Conservation (phyloP, 345 rosid genomes). For the Bruguiera parviflora region DNA sequence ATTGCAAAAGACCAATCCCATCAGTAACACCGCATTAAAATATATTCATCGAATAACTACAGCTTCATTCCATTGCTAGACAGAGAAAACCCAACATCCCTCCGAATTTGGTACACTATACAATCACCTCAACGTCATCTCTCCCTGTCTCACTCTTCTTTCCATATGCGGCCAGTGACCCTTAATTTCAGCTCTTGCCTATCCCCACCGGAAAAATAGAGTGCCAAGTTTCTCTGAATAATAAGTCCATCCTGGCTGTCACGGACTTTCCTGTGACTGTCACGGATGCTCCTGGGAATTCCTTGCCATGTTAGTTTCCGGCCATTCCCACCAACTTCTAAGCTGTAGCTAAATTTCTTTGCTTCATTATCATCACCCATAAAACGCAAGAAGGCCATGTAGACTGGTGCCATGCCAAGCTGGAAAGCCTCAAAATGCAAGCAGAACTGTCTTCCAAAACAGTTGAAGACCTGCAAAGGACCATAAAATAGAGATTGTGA, state of each 20-base stretch:
- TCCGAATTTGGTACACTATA: constrained; percentile 17
- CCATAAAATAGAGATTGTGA: background rate
- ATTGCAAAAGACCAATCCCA: background rate
- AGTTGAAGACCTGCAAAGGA: constrained; percentile 65
- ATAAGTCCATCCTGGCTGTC: constrained; percentile 86
- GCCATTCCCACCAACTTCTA: constrained; percentile 78
- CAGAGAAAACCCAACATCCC: constrained; percentile 5
- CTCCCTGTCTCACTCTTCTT: constrained; percentile 49
- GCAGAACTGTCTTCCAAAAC: constrained; percentile 90
- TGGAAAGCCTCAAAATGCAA: constrained; percentile 94
- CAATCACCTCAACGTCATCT: constrained; percentile 10
- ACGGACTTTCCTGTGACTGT: constrained; percentile 80
- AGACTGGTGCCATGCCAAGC: constrained; percentile 74
- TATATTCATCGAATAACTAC: constrained; percentile 8
- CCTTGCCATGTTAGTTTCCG: constrained; percentile 82
- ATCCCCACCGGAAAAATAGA: constrained; percentile 78
- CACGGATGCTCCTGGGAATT: constrained; percentile 79
- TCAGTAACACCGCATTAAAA: constrained; percentile 4
- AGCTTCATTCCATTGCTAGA: constrained; percentile 16
- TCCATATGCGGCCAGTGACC: constrained; percentile 85
- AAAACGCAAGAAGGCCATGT: constrained; percentile 84
- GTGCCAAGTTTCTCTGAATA: constrained; percentile 75
- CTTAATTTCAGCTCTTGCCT: constrained; percentile 79
- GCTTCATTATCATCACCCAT: constrained; percentile 95
- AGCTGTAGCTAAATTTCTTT: constrained; percentile 70